Evolutionary conservation across 371 early-diverging fungal species (phyloP), one percentile per base, ranked within the genome.

Genomic region (Cokeromyces recurvatus): DNA sequence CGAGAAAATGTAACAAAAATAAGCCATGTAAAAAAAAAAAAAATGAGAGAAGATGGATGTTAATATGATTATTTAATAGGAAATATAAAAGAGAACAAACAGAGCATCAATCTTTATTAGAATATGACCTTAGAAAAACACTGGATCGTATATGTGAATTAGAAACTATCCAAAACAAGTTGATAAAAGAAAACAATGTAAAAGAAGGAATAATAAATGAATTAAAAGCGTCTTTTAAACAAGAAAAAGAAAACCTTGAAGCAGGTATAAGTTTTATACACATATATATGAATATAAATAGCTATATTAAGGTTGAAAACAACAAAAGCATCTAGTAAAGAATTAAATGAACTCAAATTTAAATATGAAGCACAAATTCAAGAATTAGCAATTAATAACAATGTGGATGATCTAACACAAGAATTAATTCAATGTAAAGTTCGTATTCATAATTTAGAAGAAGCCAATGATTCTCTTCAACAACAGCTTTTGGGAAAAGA

Each of bases 101-200:
- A 32, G 51, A 53, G 9, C 68, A 63, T 19, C 64, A 49, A 20
- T 27, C 43, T 7, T 39, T 63, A 20, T 17, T 73, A 10, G 80
- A 83, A 39, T 59, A 65, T 16, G 81, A 79, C 44, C 57, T 78
- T 3, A 63, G 64, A 22, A 60, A 70, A 31, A 71, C 80, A 5
- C 50, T 77, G 49, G 75, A 74, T 47, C 73, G 67, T 15, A 68
- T 78, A 17, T 53, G 67, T 15, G 61, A 61, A 37, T 47, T 81
- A 14, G 79, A 81, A 50, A 50, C 65, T 6, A 64, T 53, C 12
- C 64, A 66, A 8, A 64, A 60, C 24, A 52, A 43, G 11, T 47
- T 47, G 32, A 21, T 56, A 20, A 51, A 48, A 12, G 52, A 57
- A 32, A 44, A 20, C 12, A 32, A 38, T 16, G 11, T 10, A 11